Evolutionary conservation across 208 protist genomes (phyloP), one percentile per base, ranked within the genome.

Genomic region (Porcisia deanei): DNA sequence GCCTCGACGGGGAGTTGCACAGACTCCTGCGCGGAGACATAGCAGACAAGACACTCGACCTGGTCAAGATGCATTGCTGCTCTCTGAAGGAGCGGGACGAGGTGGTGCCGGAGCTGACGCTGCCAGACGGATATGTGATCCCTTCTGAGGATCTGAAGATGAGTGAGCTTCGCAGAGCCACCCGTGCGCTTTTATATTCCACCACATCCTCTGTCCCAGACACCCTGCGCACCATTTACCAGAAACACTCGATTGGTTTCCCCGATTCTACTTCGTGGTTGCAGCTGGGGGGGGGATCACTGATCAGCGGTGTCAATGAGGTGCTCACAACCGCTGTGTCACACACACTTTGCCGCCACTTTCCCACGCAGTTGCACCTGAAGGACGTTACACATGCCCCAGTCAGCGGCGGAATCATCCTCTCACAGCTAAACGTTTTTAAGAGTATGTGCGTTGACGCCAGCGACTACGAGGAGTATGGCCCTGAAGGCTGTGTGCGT

Each of bases 361-460:
- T 73, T 1, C 76, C 80, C 7, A 63, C 52, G 59, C 71, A 84
- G 75, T 75, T 91, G 39, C 76, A 58, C 9, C 47, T 87, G 47
- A 82, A 84, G 49, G 84, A 84, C 57, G 66, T 82, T 6, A 73
- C 76, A 25, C 80, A 86, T 34, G 88, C 86, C 6, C 73, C 93
- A 1, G 68, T 91, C 7, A 88, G 84, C 54, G 93, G 93, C 12
- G 89, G 84, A 34, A 72, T 85, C 25, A 95, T 95, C 61, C 34
- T 94, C 0, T 89, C 90, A 2, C 91, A 94, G 65, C 78, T 97
- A 25, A 92, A 85, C 68, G 85, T 83, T 22, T 95, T 97, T 77
- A 94, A 94, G 75, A 73, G 81, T 69, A 90, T 97, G 83, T 95
- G 89, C 66, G 58, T 94, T 8, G 81, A 64, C 16, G 80, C 64